phyloP scores from a whole-genome alignment of 2,329 filamentous ascomycete genomes.

The Monosporascus sp. region DNA sequence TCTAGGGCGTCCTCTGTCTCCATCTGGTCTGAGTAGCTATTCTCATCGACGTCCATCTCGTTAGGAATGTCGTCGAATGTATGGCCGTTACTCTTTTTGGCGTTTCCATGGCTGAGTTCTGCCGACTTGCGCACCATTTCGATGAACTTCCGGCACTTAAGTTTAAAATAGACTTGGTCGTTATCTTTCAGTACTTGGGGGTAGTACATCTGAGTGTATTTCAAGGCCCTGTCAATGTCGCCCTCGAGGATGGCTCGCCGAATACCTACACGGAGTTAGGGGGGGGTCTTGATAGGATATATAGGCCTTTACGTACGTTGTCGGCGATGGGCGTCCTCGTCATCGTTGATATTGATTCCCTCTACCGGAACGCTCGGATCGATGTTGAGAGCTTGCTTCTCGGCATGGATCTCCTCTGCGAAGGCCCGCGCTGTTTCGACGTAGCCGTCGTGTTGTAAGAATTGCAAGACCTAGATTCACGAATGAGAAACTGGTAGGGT shows the following conservation, averaged over 20 bases:
- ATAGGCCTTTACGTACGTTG: constrained; percentile 60
- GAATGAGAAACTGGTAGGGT: constrained; percentile 7
- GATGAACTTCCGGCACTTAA: constrained; percentile 87
- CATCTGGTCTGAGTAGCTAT: constrained; percentile 42
- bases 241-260: constrained; percentile 83
- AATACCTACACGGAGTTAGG: constrained; percentile 57
- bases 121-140: constrained; percentile 82
- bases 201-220: constrained; percentile 73
- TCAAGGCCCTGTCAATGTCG: constrained; percentile 86
- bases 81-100: constrained; percentile 36
- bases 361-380: constrained; percentile 47
- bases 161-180: constrained; percentile 78
- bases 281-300: not conserved
- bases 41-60: constrained; percentile 44
- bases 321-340: constrained; percentile 78
- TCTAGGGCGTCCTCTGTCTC: constrained; percentile 45
- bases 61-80: constrained; percentile 48
- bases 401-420: constrained; percentile 69
- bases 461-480: constrained; percentile 61
- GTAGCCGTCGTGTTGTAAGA: constrained; percentile 90
- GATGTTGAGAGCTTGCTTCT: constrained; percentile 64
- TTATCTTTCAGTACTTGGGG: constrained; percentile 75
- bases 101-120: constrained; percentile 51
- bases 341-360: constrained; percentile 67
- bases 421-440: constrained; percentile 90